Percentiles rank a stretch among this genome's conserved stretches.
These are phyloP conservation scores for Nicotiana knightiana DNA, from an alignment of 257 asterid genomes.

Conservation along the genomic window DNA sequence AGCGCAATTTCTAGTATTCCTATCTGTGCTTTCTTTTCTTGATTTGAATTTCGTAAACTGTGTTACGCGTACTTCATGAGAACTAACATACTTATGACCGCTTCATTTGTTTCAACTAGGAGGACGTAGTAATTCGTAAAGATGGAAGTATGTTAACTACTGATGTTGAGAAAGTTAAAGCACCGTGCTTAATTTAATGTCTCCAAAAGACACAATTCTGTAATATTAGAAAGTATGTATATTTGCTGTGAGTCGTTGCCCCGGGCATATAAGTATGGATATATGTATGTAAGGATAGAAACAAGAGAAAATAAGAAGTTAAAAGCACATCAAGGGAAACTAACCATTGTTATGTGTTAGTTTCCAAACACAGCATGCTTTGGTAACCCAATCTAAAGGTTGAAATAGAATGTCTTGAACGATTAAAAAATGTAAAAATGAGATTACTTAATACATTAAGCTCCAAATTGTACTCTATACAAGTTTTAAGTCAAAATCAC, in stretches of 20 bases:
- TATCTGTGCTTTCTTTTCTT: neutral
- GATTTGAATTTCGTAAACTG: neutral
- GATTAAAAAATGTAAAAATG: neutral
- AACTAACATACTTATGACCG: neutral
- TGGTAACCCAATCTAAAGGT: neutral
- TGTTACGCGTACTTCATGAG: neutral
- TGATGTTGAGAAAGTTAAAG: neutral
- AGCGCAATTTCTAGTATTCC: neutral
- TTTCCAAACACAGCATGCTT: neutral
- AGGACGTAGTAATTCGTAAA: neutral
- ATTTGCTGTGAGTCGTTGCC: neutral
- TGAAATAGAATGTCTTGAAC: neutral
- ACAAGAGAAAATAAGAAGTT: neutral
- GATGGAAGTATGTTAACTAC: neutral
- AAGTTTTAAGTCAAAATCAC: neutral
- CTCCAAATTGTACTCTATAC: neutral
- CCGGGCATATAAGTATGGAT: neutral
- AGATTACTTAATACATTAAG: neutral
- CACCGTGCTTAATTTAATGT: neutral
- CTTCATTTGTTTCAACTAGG: neutral
- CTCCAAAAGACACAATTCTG: neutral
- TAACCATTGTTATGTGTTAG: neutral
- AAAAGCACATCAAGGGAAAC: neutral
- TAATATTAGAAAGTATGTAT: neutral
- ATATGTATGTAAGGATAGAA: neutral